Evolutionary conservation across 129 eudicot species (phyloP), one percentile per base, ranked within the genome.

Genomic region (Kitagawia praeruptora): DNA sequence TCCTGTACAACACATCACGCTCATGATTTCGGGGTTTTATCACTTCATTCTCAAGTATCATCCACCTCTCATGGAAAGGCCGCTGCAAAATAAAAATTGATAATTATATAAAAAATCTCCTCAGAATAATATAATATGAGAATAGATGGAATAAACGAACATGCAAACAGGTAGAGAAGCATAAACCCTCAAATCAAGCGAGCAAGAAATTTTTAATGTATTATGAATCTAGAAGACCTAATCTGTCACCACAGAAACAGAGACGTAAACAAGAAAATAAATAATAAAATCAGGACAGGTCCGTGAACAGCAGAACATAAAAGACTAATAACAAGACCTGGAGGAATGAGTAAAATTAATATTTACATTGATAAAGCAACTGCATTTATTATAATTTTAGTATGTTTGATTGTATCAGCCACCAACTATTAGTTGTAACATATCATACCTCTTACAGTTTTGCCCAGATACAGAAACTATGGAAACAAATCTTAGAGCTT

Each of bases 1-100:
- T 86, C 75, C 39, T 39, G 83, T 85, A 86, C 86, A 87, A 71
- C 51, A 51, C 74, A n/a, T 86, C 85, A 28, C 93, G 88, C 45
- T 89, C 93, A 41, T 14, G 63, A 79, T 89, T 89, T 56, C 93
- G 87, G 38, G 93, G 93, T 84, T 84, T 88, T 73, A 89, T 80
- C 53, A 89, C 93, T 84, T 89, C 91, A 84, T 89, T 89, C 83
- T 89, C 93, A 69, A 89, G 89, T 85, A 89, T 85, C 85, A 80
- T 89, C 93, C 93, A 89, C 83, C 93, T 83, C 81, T 84, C 88
- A 74, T 85, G 82, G 44, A 89, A 89, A 42, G 93, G 93, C 6
- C 84, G 84, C 93, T 89, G 93, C 82, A 86, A 86, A 38, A 25
- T 44, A 16, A n/a, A 40, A 47, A 67, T 76, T 76, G 63, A 61